These are phyloP conservation scores for Aspergillus fructus DNA, from an alignment of 2,329 filamentous ascomycete genomes.

Conservation along the genomic window DNA sequence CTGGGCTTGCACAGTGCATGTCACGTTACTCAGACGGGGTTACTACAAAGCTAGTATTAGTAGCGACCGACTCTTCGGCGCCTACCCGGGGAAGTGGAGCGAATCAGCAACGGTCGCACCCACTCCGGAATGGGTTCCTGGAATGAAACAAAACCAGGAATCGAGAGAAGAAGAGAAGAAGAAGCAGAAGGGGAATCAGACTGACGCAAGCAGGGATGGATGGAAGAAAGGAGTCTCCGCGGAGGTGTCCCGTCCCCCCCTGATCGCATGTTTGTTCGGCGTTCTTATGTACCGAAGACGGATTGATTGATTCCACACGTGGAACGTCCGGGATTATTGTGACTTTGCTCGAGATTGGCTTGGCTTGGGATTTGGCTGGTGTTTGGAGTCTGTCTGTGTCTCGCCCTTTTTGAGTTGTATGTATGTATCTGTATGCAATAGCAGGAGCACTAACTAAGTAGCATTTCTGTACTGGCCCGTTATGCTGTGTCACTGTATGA, in stretches of 20 bases:
- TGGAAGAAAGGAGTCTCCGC: not conserved
- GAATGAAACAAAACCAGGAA: too few species aligned
- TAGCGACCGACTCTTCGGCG: too few species aligned
- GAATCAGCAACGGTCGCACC: too few species aligned
- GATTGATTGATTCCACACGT: constrained; percentile 15
- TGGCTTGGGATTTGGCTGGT: not conserved
- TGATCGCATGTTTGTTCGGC: constrained; percentile 11
- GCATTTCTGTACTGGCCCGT: not conserved
- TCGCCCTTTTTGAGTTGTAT: not conserved
- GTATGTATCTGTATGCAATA: not conserved
- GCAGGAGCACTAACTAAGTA: not conserved
- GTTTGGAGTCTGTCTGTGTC: not conserved
- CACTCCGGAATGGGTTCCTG: too few species aligned
- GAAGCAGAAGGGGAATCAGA: not conserved
- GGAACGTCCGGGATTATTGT: constrained; percentile 8
- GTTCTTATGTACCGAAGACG: constrained; percentile 6
- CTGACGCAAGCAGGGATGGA: not conserved
- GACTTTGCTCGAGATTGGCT: not conserved
- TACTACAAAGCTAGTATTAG: not conserved
- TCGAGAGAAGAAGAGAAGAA: too few species aligned
- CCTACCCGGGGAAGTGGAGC: not conserved
- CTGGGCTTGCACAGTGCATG: too few species aligned
- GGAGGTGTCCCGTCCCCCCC: not conserved
- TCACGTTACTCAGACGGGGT: not conserved
- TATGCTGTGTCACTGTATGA: not conserved